Base-by-base conservation (phyloP, 768 basidiomycete species). In the Leucosporidium scottii region DNA sequence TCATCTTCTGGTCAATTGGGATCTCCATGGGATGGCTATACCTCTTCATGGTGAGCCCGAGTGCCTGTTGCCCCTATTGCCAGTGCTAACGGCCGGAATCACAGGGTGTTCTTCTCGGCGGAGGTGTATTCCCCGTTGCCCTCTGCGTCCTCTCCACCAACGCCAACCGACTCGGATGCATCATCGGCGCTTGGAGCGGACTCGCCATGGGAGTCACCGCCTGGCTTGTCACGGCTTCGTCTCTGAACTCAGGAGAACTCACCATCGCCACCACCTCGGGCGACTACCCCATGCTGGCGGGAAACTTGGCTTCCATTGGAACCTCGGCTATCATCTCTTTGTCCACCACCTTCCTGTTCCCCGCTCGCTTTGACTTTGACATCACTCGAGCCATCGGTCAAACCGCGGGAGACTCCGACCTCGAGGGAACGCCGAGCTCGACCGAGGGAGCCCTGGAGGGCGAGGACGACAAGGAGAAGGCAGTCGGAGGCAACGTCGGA, bases 301-400 rank as follows among this genome's bases (percentile, higher is more conserved):
- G 93, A 3, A 93, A 93, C 79, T 80, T 94, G n/a, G 87, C 87
- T 3, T 86, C 90, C 3, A 90, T 93, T 70, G 87, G 85, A 30
- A 81, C 89, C 18, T 90, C 91, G 13, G 90, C 84, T 3, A 86
- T 96, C 62, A 80, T 96, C 69, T 83, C 91, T 3, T 81, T 85
- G 27, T 80, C 78, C 8, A 78, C 82, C 47, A 91, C 91, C 0
- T 77, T 85, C 57, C 80, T 92, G 25, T 86, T 84, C 82, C 90
- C 91, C 0, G 91, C 88, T 48, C 77, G 90, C 76, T 96, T 86
- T 73, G 85, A 91, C 78, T 97, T 90, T 79, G 84, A 84, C 36
- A 78, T 82, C 21, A 93, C 91, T 0, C 85, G 91, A 20, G 83
- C 84, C 0, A 88, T 96, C 34, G 34, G 34, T 36, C 34, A 36